Evolutionary conservation across 2,329 filamentous ascomycete species (phyloP).

Genomic region (Rhynchosporium agropyri): DNA sequence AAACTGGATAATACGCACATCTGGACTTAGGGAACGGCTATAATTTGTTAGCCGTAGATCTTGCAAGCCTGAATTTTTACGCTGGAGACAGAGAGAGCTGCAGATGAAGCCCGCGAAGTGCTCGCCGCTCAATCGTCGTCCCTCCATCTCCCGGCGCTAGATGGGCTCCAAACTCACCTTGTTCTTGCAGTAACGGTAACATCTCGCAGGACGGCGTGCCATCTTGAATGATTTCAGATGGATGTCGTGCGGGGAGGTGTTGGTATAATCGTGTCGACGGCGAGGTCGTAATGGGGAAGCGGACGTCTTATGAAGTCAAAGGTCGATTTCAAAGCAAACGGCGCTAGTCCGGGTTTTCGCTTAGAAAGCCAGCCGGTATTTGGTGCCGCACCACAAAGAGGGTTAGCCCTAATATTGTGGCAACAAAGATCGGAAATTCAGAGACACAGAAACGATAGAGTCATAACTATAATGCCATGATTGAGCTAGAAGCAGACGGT

Average conservation of each 20-base stretch:
- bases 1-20: neutral
- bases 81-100: neutral
- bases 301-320: slow-evolving; percentile 15
- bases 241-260: slow-evolving; percentile 50
- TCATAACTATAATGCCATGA: slow-evolving; percentile 11
- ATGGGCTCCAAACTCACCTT: slow-evolving; percentile 68
- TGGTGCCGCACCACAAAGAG: slow-evolving; percentile 20
- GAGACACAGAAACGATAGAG: slow-evolving; percentile 13
- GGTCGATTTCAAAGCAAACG: slow-evolving; percentile 25
- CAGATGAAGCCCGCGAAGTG: neutral
- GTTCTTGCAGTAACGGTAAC: slow-evolving; percentile 99
- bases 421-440: neutral
- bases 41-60: slow-evolving; percentile 18
- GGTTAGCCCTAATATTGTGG: slow-evolving; percentile 13
- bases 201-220: slow-evolving; percentile 98
- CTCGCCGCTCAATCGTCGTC: neutral
- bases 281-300: slow-evolving; percentile 20
- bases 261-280: slow-evolving; percentile 25
- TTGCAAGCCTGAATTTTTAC: neutral
- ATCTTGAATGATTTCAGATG: slow-evolving; percentile 76
- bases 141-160: slow-evolving; percentile 14
- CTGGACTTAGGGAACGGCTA: slow-evolving; percentile 92
- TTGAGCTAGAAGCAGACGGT: neutral
- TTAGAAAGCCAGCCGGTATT: slow-evolving; percentile 6
- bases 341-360: slow-evolving; percentile 16